These are phyloP conservation scores for Lentinus brumalis DNA, from an alignment of 768 basidiomycete genomes.

Conservation along the genomic window DNA sequence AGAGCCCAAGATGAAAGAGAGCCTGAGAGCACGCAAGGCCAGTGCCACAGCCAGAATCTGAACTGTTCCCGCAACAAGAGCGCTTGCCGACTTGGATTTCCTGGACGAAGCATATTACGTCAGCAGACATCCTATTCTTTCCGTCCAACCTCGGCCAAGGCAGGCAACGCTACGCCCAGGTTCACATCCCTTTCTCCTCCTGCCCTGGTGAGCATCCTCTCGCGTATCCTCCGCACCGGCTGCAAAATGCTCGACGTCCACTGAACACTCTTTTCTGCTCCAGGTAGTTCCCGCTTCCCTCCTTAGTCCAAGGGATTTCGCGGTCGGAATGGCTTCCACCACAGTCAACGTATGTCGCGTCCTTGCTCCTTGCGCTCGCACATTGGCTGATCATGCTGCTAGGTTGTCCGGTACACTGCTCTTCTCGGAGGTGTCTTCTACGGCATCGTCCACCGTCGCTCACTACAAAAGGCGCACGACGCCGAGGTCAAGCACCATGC, in stretches of 20 bases:
- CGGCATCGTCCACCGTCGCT: constrained; percentile 89
- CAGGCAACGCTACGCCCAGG: constrained; percentile 15
- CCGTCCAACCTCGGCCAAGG: constrained; percentile 14
- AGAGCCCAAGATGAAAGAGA: not conserved
- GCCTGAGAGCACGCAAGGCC: not conserved
- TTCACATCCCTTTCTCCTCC: constrained; percentile 4
- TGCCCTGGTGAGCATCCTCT: constrained; percentile 7
- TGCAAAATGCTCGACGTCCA: not conserved
- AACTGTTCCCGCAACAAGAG: not conserved
- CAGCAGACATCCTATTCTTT: constrained; percentile 22
- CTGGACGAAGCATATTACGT: constrained; percentile 17
- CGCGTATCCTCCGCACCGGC: not conserved
- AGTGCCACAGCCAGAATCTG: too few relatives aligned
- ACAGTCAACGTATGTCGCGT: constrained; percentile 68
- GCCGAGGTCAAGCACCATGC: constrained; percentile 74
- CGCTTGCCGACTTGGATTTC: too few relatives aligned
- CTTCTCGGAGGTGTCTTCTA: constrained; percentile 86
- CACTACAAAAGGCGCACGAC: constrained; percentile 82
- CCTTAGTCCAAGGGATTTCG: constrained; percentile 4
- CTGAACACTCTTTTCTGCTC: not conserved
- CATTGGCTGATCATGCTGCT: not conserved
- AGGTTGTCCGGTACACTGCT: constrained; percentile 93
- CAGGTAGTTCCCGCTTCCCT: constrained; percentile 1
- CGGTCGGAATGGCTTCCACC: constrained; percentile 60
- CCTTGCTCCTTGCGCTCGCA: not conserved